A percentile compares a stretch with the other conserved stretches of the same genome.
These are phyloP conservation scores for Colletotrichum acutatum DNA, from an alignment of 2,329 filamentous ascomycete species.

Conservation along the genomic window DNA sequence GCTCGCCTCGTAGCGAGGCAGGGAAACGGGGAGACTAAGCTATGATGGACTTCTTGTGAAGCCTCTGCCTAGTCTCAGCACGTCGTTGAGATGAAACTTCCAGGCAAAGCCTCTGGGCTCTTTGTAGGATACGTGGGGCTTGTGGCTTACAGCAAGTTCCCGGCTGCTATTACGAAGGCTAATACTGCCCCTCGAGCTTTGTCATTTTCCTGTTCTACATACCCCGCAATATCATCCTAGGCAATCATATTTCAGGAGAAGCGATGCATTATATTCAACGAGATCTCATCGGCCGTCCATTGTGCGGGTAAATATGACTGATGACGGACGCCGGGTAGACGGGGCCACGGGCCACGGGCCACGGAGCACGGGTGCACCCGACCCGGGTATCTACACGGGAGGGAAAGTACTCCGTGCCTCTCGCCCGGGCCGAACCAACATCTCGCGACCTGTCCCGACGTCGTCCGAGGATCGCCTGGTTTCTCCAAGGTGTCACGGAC, in stretches of 20 bases:
- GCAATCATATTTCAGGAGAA: background rate
- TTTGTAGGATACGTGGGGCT: background rate
- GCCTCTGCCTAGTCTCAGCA: background rate
- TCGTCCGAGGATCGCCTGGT: background rate
- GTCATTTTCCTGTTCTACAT: background rate
- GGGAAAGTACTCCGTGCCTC: background rate
- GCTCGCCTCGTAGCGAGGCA: background rate
- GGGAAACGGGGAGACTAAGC: background rate
- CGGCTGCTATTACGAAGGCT: background rate
- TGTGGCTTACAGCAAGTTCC: background rate
- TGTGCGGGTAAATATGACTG: background rate
- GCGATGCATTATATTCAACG: background rate
- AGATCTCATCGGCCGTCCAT: background rate
- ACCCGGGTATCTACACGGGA: background rate
- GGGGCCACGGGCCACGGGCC: background rate
- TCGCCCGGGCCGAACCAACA: conserved; percentile 3
- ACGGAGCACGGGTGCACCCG: background rate
- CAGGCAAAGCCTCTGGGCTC: background rate
- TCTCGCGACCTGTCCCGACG: background rate
- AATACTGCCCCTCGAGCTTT: background rate
- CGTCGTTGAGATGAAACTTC: background rate
- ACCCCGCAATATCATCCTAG: background rate
- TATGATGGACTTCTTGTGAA: background rate
- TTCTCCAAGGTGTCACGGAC: background rate
- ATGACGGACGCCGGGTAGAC: background rate